These are phyloP conservation scores for Saccharomycopsis crataegensis DNA, from an alignment of 1,139 yeast species.

Conservation along the genomic window DNA sequence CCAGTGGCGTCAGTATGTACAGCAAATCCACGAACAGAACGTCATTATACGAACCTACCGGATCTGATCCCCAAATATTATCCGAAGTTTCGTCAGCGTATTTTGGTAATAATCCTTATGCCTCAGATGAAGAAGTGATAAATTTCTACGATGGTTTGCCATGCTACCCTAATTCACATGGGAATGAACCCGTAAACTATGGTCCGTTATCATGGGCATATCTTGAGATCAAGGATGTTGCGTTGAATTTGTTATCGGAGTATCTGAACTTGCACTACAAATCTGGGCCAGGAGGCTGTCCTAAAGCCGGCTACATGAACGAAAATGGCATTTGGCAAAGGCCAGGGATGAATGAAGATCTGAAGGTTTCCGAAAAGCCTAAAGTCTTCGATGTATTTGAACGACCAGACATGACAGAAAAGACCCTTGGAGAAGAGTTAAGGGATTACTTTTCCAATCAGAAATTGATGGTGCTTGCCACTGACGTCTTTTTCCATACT, in stretches of 20 bases:
- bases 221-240: neutral
- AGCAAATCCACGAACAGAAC: no score
- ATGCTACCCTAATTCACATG: neutral
- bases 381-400: neutral
- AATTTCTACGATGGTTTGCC: neutral
- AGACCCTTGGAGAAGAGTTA: neutral
- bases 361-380: neutral
- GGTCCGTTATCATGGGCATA: conserved; percentile 1
- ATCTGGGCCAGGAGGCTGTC: neutral
- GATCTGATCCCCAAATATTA: no score
- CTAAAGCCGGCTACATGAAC: no score
- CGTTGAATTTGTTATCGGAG: neutral
- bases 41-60: no score
- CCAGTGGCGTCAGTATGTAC: no score
- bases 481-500: neutral
- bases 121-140: neutral
- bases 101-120: neutral
- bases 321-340: no score
- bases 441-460: neutral
- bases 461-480: neutral
- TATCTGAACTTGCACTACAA: neutral
- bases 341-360: neutral
- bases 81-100: neutral
- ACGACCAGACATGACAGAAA: neutral
- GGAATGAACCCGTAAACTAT: neutral